Conservation (phyloP, 2,329 filamentous ascomycete genomes). For the Epichloe scottii region DNA sequence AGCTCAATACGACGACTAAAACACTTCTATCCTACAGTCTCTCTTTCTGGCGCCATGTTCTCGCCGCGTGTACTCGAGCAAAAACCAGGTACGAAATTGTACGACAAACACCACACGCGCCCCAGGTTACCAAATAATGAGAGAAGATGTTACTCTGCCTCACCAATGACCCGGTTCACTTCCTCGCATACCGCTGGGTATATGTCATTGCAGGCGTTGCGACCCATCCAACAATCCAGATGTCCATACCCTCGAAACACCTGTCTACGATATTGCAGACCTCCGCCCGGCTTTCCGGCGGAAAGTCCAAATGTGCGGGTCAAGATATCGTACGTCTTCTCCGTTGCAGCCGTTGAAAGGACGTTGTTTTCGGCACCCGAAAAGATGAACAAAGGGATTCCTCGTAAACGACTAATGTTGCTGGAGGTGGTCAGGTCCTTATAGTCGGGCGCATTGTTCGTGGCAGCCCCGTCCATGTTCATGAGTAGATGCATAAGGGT, state of each 20-base stretch:
- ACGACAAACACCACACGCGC: too few species aligned
- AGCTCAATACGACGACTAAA: too few species aligned
- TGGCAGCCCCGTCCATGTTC: conserved; percentile 38
- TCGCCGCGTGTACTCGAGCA: too few species aligned
- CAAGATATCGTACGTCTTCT: conserved; percentile 39
- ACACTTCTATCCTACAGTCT: too few species aligned
- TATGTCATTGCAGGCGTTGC: conserved; percentile 45
- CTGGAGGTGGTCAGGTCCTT: conserved; percentile 33
- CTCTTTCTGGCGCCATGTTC: too few species aligned
- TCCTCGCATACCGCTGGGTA: conserved; percentile 43
- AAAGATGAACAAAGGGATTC: conserved; percentile 44
- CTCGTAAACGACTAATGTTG: conserved; percentile 37
- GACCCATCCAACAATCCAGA: conserved; percentile 50
- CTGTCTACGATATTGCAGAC: conserved; percentile 34
- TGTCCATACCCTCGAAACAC: conserved; percentile 48
- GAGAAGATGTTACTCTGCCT: background rate
- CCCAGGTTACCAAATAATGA: background rate
- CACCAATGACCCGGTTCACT: conserved; percentile 33
- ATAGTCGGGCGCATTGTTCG: conserved; percentile 36
- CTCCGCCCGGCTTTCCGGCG: conserved; percentile 14
- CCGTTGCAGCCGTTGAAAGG: conserved; percentile 38
- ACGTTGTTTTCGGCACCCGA: conserved; percentile 45
- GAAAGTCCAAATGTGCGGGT: conserved; percentile 35
- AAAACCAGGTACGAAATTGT: too few species aligned
- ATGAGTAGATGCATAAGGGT: conserved; percentile 42